phyloP scores from a whole-genome alignment of 1,139 yeast species.

The Lodderomyces beijingensis region DNA sequence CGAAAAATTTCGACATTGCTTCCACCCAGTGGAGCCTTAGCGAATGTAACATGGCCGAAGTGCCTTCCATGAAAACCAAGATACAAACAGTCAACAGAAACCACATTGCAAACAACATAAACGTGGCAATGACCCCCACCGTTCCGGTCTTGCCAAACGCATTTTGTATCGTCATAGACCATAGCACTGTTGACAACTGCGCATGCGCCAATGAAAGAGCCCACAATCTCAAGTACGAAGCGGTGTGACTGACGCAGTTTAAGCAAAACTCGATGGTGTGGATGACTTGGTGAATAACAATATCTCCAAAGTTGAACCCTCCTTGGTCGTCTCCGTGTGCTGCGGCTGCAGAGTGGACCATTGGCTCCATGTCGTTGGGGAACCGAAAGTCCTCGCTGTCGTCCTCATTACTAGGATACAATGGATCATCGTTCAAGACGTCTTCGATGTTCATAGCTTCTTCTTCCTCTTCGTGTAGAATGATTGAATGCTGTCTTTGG shows the following conservation, averaged over 20 bases:
- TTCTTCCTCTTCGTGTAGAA: slow-evolving; percentile 31
- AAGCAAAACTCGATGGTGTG: slow-evolving; percentile 98
- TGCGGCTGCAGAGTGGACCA: slow-evolving; percentile 24
- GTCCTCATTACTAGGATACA: no score
- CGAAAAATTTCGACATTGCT: slow-evolving; percentile 96
- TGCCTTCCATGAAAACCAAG: slow-evolving; percentile 96
- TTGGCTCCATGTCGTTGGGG: slow-evolving; percentile 48
- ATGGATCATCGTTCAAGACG: slow-evolving; percentile 13
- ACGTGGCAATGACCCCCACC: slow-evolving; percentile 67
- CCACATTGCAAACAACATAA: slow-evolving; percentile 89
- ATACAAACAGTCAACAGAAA: slow-evolving; percentile 85
- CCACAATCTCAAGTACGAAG: slow-evolving; percentile 94
- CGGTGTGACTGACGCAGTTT: slow-evolving; percentile 97
- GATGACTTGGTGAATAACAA: slow-evolving; percentile 95
- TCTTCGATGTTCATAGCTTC: slow-evolving; percentile 28
- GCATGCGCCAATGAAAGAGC: slow-evolving; percentile 97
- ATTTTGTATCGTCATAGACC: slow-evolving; percentile 91
- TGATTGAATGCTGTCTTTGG: slow-evolving; percentile 28
- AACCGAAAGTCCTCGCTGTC: slow-evolving; percentile 31
- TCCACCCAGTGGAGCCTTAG: slow-evolving; percentile 98
- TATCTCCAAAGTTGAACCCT: slow-evolving; percentile 76
- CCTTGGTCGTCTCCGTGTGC: slow-evolving; percentile 40
- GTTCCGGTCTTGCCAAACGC: slow-evolving; percentile 70
- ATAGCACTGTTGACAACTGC: slow-evolving; percentile 87
- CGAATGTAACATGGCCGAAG: slow-evolving; percentile 98